These are phyloP conservation scores for Carex kokanica DNA, from an alignment of 176 grass and related monocot genomes.

Conservation along the genomic window DNA sequence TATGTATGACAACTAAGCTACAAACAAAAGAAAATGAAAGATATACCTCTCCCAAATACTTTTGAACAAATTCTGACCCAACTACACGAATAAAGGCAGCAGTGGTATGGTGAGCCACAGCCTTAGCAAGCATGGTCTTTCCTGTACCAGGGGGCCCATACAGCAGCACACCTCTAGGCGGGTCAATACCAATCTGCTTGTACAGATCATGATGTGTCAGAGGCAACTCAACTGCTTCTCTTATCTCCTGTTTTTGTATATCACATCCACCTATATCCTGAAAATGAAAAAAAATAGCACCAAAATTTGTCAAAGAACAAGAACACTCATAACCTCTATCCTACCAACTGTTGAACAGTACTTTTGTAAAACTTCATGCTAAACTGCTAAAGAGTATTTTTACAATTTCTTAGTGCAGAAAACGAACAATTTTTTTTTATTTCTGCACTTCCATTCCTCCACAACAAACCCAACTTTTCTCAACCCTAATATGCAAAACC, in stretches of 20 bases:
- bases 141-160: conserved; percentile 93
- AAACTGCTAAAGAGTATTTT: neutral
- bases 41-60: conserved; percentile 93
- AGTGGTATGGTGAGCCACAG: conserved; percentile 90
- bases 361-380: neutral
- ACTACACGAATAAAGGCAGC: conserved; percentile 95
- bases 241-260: conserved; percentile 97
- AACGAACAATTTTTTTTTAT: neutral
- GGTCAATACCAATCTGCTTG: conserved; percentile 99
- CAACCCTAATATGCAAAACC: neutral
- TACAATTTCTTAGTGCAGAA: neutral
- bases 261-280: conserved; percentile 99
- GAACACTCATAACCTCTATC: neutral
- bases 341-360: neutral
- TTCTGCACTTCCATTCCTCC: neutral
- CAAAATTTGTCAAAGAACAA: neutral
- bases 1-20: neutral
- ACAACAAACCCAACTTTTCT: neutral
- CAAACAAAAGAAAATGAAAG: neutral
- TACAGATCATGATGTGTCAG: conserved; percentile 90
- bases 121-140: conserved; percentile 97
- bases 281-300: neutral
- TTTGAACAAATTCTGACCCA: conserved; percentile 94
- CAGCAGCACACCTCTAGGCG: conserved; percentile 87
- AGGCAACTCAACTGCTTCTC: conserved; percentile 90